A percentile compares a stretch with the other conserved stretches of the same genome.
phyloP scores from a whole-genome alignment of 495 filamentous ascomycete genomes.

The Penicillium paradoxum region DNA sequence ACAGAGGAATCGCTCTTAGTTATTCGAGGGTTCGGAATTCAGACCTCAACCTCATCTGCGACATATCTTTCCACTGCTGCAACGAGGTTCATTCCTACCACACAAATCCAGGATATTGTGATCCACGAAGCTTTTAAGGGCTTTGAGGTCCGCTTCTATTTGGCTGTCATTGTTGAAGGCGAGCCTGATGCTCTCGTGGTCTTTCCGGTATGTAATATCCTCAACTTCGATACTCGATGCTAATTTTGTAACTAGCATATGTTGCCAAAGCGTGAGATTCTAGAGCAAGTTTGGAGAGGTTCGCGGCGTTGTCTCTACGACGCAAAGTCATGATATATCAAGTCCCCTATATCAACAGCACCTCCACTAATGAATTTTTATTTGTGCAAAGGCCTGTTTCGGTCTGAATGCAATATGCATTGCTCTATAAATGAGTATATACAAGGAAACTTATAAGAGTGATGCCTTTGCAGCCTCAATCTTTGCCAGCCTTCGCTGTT shows the following conservation, averaged over 20 bases:
- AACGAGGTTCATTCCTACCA: conserved; percentile 90
- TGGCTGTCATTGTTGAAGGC: conserved; percentile 85
- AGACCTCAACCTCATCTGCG: conserved; percentile 67
- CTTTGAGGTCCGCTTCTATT: conserved; percentile 85
- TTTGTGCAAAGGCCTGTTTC: not conserved
- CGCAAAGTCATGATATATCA: conserved; percentile 40
- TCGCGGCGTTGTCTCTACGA: conserved; percentile 73
- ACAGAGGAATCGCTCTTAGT: conserved; percentile 82
- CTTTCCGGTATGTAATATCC: conserved; percentile 60
- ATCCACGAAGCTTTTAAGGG: conserved; percentile 95
- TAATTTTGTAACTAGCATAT: conserved; percentile 45
- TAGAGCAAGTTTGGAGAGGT: conserved; percentile 86
- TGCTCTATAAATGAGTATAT: conserved; percentile 12
- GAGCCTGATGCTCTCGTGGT: conserved; percentile 88
- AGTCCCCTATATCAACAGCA: not conserved
- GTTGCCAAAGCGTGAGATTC: conserved; percentile 60
- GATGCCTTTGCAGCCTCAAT: conserved; percentile 15
- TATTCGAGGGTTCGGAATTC: conserved; percentile 84
- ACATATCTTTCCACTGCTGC: conserved; percentile 59
- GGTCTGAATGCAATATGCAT: not conserved
- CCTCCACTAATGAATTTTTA: not conserved
- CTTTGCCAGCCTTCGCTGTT: conserved; percentile 47
- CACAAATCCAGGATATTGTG: conserved; percentile 82
- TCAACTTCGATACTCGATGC: not conserved
- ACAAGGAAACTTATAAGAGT: conserved; percentile 2